Percentiles rank a stretch among this genome's conserved stretches.
Conservation (phyloP, 2,329 filamentous ascomycete species). For the Claviceps lovelessii region DNA sequence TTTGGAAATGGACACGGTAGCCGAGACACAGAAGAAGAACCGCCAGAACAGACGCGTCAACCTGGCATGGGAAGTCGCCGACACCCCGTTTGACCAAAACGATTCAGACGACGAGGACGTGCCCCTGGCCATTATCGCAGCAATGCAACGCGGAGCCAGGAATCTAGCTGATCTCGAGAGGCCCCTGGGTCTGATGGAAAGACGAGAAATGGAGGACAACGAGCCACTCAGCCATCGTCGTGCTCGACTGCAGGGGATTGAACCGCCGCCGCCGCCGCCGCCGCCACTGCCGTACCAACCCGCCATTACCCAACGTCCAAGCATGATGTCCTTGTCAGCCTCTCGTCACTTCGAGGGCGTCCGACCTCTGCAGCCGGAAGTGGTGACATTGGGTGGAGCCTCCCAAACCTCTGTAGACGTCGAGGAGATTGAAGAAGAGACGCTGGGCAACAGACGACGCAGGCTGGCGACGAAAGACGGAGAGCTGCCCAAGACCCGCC, state of each 20-base stretch:
- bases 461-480: constrained; percentile 47
- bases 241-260: constrained; percentile 55
- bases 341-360: background rate
- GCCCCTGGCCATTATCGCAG: constrained; percentile 67
- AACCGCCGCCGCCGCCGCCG: constrained; percentile 29
- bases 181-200: constrained; percentile 64
- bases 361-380: background rate
- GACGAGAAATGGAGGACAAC: constrained; percentile 76
- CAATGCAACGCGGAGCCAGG: constrained; percentile 38
- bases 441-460: constrained; percentile 49
- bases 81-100: constrained; percentile 28
- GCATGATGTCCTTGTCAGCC: constrained; percentile 28
- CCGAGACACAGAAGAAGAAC: constrained; percentile 65
- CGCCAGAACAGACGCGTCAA: constrained; percentile 64
- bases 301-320: constrained; percentile 26
- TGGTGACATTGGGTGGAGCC: background rate
- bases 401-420: constrained; percentile 24
- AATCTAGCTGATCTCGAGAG: constrained; percentile 42
- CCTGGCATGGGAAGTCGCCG: constrained; percentile 75
- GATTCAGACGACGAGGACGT: constrained; percentile 65
- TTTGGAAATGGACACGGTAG: constrained; percentile 78
- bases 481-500: constrained; percentile 36
- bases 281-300: constrained; percentile 12
- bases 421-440: constrained; percentile 47
- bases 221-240: constrained; percentile 72